Evolutionary conservation across 345 rosid species (phyloP), one percentile per base, ranked within the genome.

Genomic region (Salix dunnii): DNA sequence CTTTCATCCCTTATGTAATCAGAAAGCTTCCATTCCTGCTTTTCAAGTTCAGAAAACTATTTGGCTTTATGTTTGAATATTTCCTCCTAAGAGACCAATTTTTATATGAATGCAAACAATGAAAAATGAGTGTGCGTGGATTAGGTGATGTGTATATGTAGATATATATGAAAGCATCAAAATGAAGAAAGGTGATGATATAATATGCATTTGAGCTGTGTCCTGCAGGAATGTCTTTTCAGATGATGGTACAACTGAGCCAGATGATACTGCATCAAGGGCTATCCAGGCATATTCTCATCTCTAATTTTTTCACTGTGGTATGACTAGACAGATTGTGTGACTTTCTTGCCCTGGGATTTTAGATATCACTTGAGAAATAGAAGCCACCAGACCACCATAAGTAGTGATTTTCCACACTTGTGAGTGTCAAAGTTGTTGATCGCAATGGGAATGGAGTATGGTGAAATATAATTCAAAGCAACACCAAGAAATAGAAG

Each of bases 191-290:
- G 46, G 46, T 42, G 14, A 42, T 42, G 46, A 42, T 42, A 42
- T 74, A 43, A 31, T 71, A n/a, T 66, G 21, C 43, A 42, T 21
- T 27, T 73, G 21, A 14, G 33, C 35, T 31, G 11, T 81, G 18
- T 42, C n/a, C 70, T 82, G 85, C 89, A 96, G 99, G 90, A 96
- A 96, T 80, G 73, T 93, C 60, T 92, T 96, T 70, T 93, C 92
- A 46, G 97, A 96, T 73, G 95, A 90, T 84, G 99, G 97, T 62
- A 74, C 84, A 38, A 81, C 90, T 70, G 84, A 86, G 84, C 96
- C 91, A 68, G 90, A 85, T 60, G 82, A 70, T 79, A 68, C 89
- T 68, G 94, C 92, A 27, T 80, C 85, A 67, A 82, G 58, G 64
- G 85, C 91, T 74, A 98, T 89, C 31, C 90, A 93, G 92, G 99